These are phyloP conservation scores for Ramaria sp. DNA, from an alignment of 768 basidiomycete genomes.

Conservation along the genomic window DNA sequence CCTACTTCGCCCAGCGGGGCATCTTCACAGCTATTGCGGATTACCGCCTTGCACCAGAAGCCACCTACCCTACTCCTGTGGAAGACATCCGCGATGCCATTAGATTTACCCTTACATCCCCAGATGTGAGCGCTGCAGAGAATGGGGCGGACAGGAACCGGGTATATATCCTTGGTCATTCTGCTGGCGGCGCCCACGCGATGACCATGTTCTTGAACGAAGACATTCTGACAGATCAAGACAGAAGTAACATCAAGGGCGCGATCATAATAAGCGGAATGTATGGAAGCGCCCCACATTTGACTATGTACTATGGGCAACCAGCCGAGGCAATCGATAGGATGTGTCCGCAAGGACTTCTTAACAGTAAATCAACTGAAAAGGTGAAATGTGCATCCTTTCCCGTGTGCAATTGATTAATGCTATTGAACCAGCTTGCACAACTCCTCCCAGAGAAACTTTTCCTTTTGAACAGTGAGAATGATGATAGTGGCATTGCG, in stretches of 20 bases:
- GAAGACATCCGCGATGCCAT: too few relatives aligned
- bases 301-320: slow-evolving; percentile 17
- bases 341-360: not conserved
- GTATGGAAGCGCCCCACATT: slow-evolving; percentile 25
- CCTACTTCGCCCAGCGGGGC: too few relatives aligned
- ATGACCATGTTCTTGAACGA: slow-evolving; percentile 33
- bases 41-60: too few relatives aligned
- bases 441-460: slow-evolving; percentile 31
- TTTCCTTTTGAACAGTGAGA: slow-evolving; percentile 39
- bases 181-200: slow-evolving; percentile 36
- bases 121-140: too few relatives aligned
- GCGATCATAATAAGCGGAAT: slow-evolving; percentile 36
- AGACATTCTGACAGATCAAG: slow-evolving; percentile 21
- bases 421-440: slow-evolving; percentile 20
- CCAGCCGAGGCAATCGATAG: slow-evolving; percentile 17
- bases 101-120: too few relatives aligned
- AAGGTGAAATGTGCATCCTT: slow-evolving; percentile 28
- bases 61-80: too few relatives aligned
- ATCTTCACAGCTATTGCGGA: too few relatives aligned
- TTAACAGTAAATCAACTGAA: slow-evolving; percentile 4
- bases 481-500: slow-evolving; percentile 38
- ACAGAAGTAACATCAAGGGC: slow-evolving; percentile 31
- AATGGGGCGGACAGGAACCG: too few relatives aligned
- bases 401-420: slow-evolving; percentile 33
- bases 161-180: too few relatives aligned